Evolutionary conservation across 2,329 filamentous ascomycete genomes (phyloP), one percentile per base, ranked within the genome.

Genomic region (Paraconiothyrium sp.): DNA sequence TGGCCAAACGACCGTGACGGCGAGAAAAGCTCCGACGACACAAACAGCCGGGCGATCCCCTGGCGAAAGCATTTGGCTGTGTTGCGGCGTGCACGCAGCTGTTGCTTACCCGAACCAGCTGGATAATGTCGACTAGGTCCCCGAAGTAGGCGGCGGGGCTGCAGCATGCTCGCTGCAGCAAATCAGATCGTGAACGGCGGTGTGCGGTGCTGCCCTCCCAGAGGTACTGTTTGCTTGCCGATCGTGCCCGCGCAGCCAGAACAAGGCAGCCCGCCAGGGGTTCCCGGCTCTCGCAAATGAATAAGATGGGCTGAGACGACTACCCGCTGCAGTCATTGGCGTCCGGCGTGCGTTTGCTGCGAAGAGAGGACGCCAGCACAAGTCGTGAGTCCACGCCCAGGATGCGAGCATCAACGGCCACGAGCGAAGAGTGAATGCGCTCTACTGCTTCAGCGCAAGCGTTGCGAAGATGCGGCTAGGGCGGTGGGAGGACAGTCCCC

Each of bases 281-380:
- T 24, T 49, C 70, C 73, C 63, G 62, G 74, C 46, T 41, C 39
- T 52, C 46, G 63, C 67, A 76, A 75, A 76, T 77, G 73, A 76
- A 73, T 62, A 66, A 65, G 57, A 64, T 54, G 66, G 57, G 62
- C 67, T 69, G 67, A 70, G 61, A 60, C 58, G 64, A 67, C 30
- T 44, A 47, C 54, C 65, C 61, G 65, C 47, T 30, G 65, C 54
- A 49, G 50, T 57, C 14, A 71, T 69, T 69, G 65, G 67, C 58
- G 58, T 59, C 54, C 35, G 59, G 37, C 24, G 58, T 43, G 41
- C 16, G 55, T 14, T n/a, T 62, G 62, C 64, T 63, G 47, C n/a
- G 46, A 16, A 9, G 35, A 24, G 47, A 11, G 7, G 50, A 54
- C 39, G 43, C n/a, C 39, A 37, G 27, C 27, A 11, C 7, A 24